Conservation (phyloP, 352 stramenopile genomes). For the Globisporangium apiculatum region DNA sequence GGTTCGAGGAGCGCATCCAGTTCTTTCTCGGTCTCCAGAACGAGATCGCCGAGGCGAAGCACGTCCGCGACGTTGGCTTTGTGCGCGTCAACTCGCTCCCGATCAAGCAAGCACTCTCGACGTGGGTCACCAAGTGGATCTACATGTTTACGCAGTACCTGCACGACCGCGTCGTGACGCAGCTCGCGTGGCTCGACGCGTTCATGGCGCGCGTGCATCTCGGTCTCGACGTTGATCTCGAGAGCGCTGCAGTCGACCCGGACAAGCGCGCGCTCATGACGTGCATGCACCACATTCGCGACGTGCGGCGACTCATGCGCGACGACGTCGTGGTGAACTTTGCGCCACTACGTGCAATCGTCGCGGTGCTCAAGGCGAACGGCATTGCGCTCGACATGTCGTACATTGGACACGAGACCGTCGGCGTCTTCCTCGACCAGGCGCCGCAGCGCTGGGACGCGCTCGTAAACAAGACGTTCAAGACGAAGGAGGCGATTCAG, state of each 20-base stretch:
- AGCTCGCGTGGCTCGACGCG: constrained; percentile 78
- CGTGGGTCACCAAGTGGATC: constrained; percentile 94
- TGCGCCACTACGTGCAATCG: constrained; percentile 66
- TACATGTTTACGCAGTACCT: constrained; percentile 93
- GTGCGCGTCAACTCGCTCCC: constrained; percentile 89
- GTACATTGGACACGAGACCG: constrained; percentile 78
- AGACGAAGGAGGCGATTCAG: constrained; percentile 89
- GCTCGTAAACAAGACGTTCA: constrained; percentile 91
- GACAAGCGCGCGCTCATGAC: constrained; percentile 67
- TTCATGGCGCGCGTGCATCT: constrained; percentile 78
- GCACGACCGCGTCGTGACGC: constrained; percentile 82
- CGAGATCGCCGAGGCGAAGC: constrained; percentile 87
- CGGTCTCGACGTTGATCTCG: constrained; percentile 65
- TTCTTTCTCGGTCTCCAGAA: constrained; percentile 84
- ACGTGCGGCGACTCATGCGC: constrained; percentile 80
- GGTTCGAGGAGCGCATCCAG: constrained; percentile 89
- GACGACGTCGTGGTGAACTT: constrained; percentile 78
- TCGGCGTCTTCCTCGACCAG: constrained; percentile 82
- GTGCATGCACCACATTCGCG: constrained; percentile 86
- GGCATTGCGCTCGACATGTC: constrained; percentile 87
- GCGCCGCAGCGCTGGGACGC: constrained; percentile 88
- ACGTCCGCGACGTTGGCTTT: constrained; percentile 85
- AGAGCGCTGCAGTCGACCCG: constrained; percentile 25
- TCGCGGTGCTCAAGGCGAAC: constrained; percentile 77
- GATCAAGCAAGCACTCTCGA: constrained; percentile 92